Evolutionary conservation across 352 stramenopile species (phyloP), one percentile per base, ranked within the genome.

Genomic region (Pythium aphanidermatum): DNA sequence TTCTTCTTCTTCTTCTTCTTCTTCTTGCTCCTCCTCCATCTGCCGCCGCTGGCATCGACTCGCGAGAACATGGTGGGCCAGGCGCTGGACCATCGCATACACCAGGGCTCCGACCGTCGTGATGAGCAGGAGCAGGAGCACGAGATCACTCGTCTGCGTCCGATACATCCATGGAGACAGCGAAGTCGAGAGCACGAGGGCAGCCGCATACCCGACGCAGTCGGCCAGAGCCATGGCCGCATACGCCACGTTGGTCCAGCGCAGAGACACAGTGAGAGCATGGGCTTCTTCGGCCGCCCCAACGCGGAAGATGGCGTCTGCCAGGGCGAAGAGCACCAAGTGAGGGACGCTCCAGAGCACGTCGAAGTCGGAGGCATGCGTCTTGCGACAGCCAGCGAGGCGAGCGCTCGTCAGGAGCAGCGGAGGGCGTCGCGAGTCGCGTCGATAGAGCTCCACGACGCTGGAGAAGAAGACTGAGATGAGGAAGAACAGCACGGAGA

Each of bases 361-460:
- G 3, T 43, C 44, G 16, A 90, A 76, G 24, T 84, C 65, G 10
- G 46, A 48, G 14, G 57, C 34, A 5, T 57, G 27, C 5, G 40
- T 23, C 41, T 79, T 76, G 53, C 19, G 37, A 46, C 65, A 76
- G 31, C 44, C 31, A 13, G 34, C 11, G 2, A 21, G 30, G 12
- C 7, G 5, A 0, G 51, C 36, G 20, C 50, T 60, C 29, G 27
- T 5, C 8, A 54, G 4, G 24, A 8, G 9, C 20, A 14, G 26
- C 14, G 0, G 43, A 23, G 0, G 24, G 37, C 31, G 25, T 54
- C 47, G 16, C 51, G 56, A 17, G 45, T 70, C 74, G 16, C 80
- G 75, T 2, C 80, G 75, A 35, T 92, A 92, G 0, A 92, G 63
- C 57, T 89, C 77, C 12, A 87, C 65, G 29, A 92, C 63, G 42